Base-by-base conservation (phyloP, 306 rosid species). In the Casuarina cunninghamiana region DNA sequence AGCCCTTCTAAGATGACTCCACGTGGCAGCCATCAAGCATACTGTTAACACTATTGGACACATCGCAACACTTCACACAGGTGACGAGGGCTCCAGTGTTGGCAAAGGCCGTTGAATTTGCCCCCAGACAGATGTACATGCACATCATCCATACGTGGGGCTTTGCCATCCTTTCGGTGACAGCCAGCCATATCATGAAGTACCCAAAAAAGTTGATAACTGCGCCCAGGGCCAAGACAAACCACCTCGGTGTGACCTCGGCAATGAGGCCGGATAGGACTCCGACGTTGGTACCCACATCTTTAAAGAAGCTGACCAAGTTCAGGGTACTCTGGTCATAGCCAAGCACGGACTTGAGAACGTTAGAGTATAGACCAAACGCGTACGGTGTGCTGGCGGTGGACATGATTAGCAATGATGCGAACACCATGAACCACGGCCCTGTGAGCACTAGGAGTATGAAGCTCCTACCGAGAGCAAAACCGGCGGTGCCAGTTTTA, bases 151-250 rank as follows among this genome's bases (percentile, higher is more conserved):
- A 91, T 0, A 85, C 89, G 0, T 77, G 53, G 0, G 98, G 91
- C 37, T 78, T 85, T 0, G 88, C 9, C 0, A 93, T 85, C 46
- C 45, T 87, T 3, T 57, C 5, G 0, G 94, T 62, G 6, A 93
- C 88, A 0, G 89, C 83, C 2, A 93, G 87, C 93, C 93, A 93
- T 2, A 93, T 88, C 98, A 93, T 93, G 86, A 93, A 88, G 83
- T 93, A 87, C 0, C 98, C 93, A 42, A 87, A 83, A 66, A 93
- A 89, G 79, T 93, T 93, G 6, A 93, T 79, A 5, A 81, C 13
- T 0, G 88, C 89, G 0, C 96, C 94, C 5, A 93, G 70, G 37
- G 85, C 82, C 6, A 82, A n/a, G 11, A 74, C 82, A 15, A 82
- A 80, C 84, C 81, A 86, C 0, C 84, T 86, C 0, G 83, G 83